Conservation (phyloP, 441 rosid species). For the Daphne laureola region DNA sequence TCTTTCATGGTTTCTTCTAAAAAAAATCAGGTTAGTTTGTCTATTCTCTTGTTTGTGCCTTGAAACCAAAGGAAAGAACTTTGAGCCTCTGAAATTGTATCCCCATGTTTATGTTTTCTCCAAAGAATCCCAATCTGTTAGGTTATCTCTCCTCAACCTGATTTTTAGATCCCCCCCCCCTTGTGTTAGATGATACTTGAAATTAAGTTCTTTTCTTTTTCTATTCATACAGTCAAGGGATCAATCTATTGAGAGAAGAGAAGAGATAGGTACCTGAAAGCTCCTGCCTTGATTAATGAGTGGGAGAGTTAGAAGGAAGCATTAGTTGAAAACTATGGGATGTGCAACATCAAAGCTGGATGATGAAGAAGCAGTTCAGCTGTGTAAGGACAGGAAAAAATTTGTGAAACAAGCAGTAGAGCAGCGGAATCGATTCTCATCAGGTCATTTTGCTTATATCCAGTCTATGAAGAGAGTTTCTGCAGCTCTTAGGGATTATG, state of each 20-base stretch:
- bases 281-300: conserved; percentile 7
- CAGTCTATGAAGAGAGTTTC: conserved; percentile 81
- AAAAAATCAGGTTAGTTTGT: conserved; percentile 19
- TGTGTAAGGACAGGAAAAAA: conserved; percentile 80
- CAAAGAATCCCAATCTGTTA: conserved; percentile 3
- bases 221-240: conserved; percentile 19
- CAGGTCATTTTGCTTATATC: conserved; percentile 74
- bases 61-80: conserved; percentile 34
- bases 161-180: conserved; percentile 9
- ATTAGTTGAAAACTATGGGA: conserved; percentile 58
- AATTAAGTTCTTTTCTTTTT: conserved; percentile 6
- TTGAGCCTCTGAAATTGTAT: conserved; percentile 4
- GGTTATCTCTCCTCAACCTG: conserved; percentile 6
- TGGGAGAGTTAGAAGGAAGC: conserved; percentile 8
- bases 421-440: conserved; percentile 74
- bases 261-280: conserved; percentile 19
- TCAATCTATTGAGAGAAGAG: conserved; percentile 29
- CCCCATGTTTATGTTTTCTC: conserved; percentile 1
- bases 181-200: conserved; percentile 1
- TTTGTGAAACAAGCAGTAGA: conserved; percentile 89
- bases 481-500: conserved; percentile 67
- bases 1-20: conserved; percentile 1
- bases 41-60: conserved; percentile 20
- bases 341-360: conserved; percentile 84
- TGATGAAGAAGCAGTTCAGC: conserved; percentile 87